Evolutionary conservation across 2,329 filamentous ascomycete species (phyloP).

Genomic region (Emmonsiellopsis sp.): DNA sequence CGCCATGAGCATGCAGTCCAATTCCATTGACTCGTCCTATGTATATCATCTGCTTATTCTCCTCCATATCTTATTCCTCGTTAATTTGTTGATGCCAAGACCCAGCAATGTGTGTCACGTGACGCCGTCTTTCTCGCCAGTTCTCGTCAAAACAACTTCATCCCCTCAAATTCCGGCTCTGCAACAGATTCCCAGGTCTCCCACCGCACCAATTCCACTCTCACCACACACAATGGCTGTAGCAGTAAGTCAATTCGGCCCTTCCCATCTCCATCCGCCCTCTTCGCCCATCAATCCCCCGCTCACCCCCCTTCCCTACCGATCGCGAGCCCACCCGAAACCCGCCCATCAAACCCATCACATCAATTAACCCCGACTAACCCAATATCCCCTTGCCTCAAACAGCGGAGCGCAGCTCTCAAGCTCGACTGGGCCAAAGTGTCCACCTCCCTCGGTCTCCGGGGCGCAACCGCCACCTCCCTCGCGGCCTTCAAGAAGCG

Average conservation of each 20-base stretch:
- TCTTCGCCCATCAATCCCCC: slow-evolving; percentile 12
- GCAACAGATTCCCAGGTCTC: slow-evolving; percentile 4
- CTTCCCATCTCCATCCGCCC: neutral
- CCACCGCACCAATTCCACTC: slow-evolving; percentile 17
- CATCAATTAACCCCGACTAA: neutral
- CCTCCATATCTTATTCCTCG: neutral
- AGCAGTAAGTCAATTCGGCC: slow-evolving; percentile 19
- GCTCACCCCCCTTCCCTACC: neutral
- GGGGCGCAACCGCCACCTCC: slow-evolving; percentile 83
- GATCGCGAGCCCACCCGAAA: neutral
- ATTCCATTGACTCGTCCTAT: neutral
- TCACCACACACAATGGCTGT: slow-evolving; percentile 34
- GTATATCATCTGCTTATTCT: neutral
- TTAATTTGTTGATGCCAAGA: slow-evolving; percentile 8
- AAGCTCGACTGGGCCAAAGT: slow-evolving; percentile 99
- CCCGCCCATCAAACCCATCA: neutral
- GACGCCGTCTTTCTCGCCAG: neutral
- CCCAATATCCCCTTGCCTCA: neutral
- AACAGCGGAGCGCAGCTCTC: slow-evolving; percentile 88
- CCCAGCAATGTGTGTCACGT: slow-evolving; percentile 9
- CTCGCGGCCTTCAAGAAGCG: slow-evolving; percentile 98
- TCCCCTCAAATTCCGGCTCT: slow-evolving; percentile 7
- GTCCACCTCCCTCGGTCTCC: slow-evolving; percentile 86
- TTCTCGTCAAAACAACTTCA: slow-evolving; percentile 4
- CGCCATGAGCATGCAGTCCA: neutral